Evolutionary conservation across 2,329 filamentous ascomycete species (phyloP), one percentile per base, ranked within the genome.

Genomic region (Trichoderma aggressivum): DNA sequence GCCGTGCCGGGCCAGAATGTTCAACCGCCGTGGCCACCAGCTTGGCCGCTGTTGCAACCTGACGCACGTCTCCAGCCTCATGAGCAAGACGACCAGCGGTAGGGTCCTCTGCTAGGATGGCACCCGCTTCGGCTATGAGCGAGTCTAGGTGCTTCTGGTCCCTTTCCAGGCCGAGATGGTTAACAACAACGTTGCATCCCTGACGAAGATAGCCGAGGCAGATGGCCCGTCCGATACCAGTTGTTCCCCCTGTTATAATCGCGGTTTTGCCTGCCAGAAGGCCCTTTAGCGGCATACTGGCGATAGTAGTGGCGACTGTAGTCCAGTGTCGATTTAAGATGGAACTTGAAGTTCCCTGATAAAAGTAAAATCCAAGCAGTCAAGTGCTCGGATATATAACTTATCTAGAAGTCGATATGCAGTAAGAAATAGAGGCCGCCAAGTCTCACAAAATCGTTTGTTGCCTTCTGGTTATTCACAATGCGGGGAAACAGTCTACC

Each of bases 181-280:
- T 97, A 73, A 97, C 88, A 32, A 92, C 89, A 36, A 97, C 92
- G 78, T 88, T 87, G 75, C 91, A 92, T 74, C 94, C 94, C 76
- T 97, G 92, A 5, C 86, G 85, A 66, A 95, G 84, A 79, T 93
- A 97, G 76, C 90, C 91, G 64, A 97, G 86, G 55, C 91, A 90
- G 74, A 97, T 97, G 75, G 94, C 94, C 74, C 92, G 88, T 66
- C 94, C 94, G 76, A 97, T 97, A 70, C 94, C 94, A 1, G 93
- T 97, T 4, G 91, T 91, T 71, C 92, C 94, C 74, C 94, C 94
- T 0, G 94, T 97, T 77, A 97, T 94, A 79, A 94, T 92, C 81
- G 93, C 93, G 14, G 90, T 91, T 81, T 97, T 97, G 80, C 88
- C 89, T 69, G 83, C 79, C 71, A 97, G 89, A 75, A 96, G 86